Percentiles rank a stretch among this genome's conserved stretches.
Evolutionary conservation across 352 stramenopile genomes (phyloP).

Genomic region (Phytopythium helicoides): DNA sequence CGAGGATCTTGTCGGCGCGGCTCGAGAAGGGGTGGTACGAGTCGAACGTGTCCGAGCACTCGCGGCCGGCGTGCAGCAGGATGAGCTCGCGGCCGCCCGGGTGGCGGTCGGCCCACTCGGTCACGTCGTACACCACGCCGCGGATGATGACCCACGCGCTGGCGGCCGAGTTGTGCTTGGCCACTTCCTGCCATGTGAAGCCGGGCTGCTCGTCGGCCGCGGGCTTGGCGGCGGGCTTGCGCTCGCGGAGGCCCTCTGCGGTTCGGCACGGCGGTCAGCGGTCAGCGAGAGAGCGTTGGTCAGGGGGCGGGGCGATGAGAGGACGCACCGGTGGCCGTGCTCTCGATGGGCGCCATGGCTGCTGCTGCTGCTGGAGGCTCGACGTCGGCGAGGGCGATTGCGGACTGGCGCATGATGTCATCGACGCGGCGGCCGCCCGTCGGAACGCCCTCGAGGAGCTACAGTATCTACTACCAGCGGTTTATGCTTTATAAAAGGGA

Average conservation of each 20-base stretch:
- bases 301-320: no score
- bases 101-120: slow-evolving; percentile 82
- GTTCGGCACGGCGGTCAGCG: neutral
- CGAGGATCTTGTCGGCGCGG: slow-evolving; percentile 76
- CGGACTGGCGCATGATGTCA: slow-evolving; percentile 33
- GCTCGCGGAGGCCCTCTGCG: slow-evolving; percentile 52
- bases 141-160: slow-evolving; percentile 97
- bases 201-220: slow-evolving; percentile 13
- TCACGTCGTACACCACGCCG: slow-evolving; percentile 94
- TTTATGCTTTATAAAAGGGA: neutral
- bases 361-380: slow-evolving; percentile 2
- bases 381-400: slow-evolving; percentile 15
- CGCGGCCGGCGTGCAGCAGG: slow-evolving; percentile 72
- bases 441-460: slow-evolving; percentile 1
- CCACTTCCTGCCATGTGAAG: slow-evolving; percentile 95
- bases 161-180: slow-evolving; percentile 92
- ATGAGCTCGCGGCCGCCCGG: slow-evolving; percentile 82
- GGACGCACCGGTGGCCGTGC: slow-evolving; percentile 17
- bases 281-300: neutral
- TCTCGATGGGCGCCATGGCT: slow-evolving; percentile 35
- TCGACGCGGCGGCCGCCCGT: slow-evolving; percentile 4
- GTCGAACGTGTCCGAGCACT: slow-evolving; percentile 88
- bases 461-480: neutral
- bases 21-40: slow-evolving; percentile 91
- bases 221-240: slow-evolving; percentile 30